A percentile compares a stretch with the other conserved stretches of the same genome.
Evolutionary conservation across 306 rosid genomes (phyloP).

Genomic region (Cicer pinnatifidum): DNA sequence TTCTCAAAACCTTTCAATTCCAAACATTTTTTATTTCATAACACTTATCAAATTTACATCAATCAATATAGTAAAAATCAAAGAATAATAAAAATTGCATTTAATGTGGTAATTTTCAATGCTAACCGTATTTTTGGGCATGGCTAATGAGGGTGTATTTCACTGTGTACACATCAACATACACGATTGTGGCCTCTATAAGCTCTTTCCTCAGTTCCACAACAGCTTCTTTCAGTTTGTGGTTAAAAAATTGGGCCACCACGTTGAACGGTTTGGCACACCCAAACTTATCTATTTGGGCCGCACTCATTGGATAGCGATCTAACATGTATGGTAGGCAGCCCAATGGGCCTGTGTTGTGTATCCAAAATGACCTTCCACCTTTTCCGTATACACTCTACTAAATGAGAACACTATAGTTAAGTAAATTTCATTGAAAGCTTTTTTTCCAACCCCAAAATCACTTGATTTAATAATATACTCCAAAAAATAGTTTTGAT

Average conservation of each 20-base stretch:
- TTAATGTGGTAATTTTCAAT: background rate
- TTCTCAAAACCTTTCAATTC: slow-evolving; percentile 55
- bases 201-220: slow-evolving; percentile 50
- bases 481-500: no score
- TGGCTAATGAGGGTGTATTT: slow-evolving; percentile 63
- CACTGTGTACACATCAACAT: slow-evolving; percentile 64
- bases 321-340: slow-evolving; percentile 48
- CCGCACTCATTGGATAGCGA: slow-evolving; percentile 5
- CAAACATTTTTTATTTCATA: slow-evolving; percentile 25
- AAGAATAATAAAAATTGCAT: background rate
- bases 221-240: slow-evolving; percentile 45
- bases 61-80: background rate
- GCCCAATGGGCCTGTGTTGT: slow-evolving; percentile 79
- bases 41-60: background rate
- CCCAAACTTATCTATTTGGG: slow-evolving; percentile 54
- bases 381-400: slow-evolving; percentile 55
- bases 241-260: slow-evolving; percentile 64
- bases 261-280: slow-evolving; percentile 57
- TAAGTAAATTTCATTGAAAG: slow-evolving; percentile 6
- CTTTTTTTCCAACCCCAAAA: no score
- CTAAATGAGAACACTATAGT: background rate
- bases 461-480: no score
- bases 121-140: slow-evolving; percentile 57
- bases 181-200: slow-evolving; percentile 53
- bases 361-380: slow-evolving; percentile 72